Evolutionary conservation across 1,139 yeast genomes (phyloP).

Genomic region (Oligophagozyma castellii): DNA sequence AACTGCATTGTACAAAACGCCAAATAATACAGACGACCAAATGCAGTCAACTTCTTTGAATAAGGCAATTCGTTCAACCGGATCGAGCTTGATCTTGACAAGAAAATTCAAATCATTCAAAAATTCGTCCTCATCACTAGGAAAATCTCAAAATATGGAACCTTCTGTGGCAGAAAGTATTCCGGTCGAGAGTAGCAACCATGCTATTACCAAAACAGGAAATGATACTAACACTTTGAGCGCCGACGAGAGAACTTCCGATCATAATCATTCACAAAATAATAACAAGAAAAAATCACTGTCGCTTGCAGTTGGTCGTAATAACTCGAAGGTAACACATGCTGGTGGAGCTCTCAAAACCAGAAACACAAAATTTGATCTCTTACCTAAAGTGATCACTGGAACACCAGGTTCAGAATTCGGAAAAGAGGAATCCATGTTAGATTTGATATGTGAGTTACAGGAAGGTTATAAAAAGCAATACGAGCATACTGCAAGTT

Average conservation of each 20-base stretch:
- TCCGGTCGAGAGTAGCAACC: not conserved
- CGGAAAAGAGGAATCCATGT: constrained; percentile 10
- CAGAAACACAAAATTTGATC: not conserved
- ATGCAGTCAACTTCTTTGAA: not conserved
- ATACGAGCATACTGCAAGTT: constrained; percentile 10
- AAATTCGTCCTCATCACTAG: constrained; percentile 4
- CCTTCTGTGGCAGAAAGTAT: constrained; percentile 3
- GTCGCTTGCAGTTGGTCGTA: not conserved
- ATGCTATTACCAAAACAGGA: not conserved
- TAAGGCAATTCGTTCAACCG: constrained; percentile 14
- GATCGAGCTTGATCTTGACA: constrained; percentile 18
- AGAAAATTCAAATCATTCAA: constrained; percentile 18
- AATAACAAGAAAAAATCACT: not conserved
- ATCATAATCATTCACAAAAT: too few relatives aligned
- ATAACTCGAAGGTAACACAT: constrained; percentile 1
- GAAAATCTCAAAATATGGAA: too few relatives aligned
- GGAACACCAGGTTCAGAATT: constrained; percentile 1
- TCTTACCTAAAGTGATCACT: constrained; percentile 1
- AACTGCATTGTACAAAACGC: too few relatives aligned
- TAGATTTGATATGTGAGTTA: constrained; percentile 14
- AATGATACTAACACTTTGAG: not conserved
- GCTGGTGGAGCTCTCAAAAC: not conserved
- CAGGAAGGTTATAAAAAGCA: constrained; percentile 16
- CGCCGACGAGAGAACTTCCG: not conserved
- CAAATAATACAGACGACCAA: too few relatives aligned